Evolutionary conservation across 2,329 filamentous ascomycete species (phyloP), one percentile per base, ranked within the genome.

Genomic region (Colletotrichum orbiculare): DNA sequence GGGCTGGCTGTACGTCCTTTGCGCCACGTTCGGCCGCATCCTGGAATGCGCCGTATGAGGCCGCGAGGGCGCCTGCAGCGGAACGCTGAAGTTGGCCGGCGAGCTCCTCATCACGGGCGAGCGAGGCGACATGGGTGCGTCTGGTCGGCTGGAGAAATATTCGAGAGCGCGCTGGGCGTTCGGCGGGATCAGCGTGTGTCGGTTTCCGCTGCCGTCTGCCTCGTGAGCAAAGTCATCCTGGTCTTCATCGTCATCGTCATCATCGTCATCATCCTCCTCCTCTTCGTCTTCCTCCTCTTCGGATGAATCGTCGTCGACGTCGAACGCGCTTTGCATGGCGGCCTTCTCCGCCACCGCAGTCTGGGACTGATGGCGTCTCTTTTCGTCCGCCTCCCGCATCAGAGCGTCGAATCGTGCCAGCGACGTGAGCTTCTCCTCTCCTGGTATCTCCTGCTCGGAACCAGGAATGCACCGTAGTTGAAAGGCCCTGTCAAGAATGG

Each of bases 401-500:
- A 91, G 74, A 3, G 87, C 88, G 57, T 90, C 88, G 58, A 90
- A 91, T 25, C 87, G 82, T 9, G 87, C 88, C 38, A 90, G 79
- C 0, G 88, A 90, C 68, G 84, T 90, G 13, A 90, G 77, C 64
- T 89, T 88, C 69, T 89, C 87, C 66, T 89, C 86, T 4, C 87
- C 87, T 0, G 83, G 82, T 2, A 81, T 69, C 54, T 84, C 79
- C 8, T 77, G 76, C 10, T 88, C 86, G 2, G 85, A 85, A 6
- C 88, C 88, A 13, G 88, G 88, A 39, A 90, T 89, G 62, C 80
- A 87, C 8, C 85, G 81, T 76, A 90, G 76, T 69, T 89, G 86
- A 70, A 91, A 90, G 0, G 88, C 88, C 43, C 88, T 78, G 72
- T 91, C 88, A n/a, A 90, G 74, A 55, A 91, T 90, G 0, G 88